A percentile compares a stretch with the other conserved stretches of the same genome.
Evolutionary conservation across 2,329 filamentous ascomycete genomes (phyloP).

Genomic region (Pyrenochaeta sp.): DNA sequence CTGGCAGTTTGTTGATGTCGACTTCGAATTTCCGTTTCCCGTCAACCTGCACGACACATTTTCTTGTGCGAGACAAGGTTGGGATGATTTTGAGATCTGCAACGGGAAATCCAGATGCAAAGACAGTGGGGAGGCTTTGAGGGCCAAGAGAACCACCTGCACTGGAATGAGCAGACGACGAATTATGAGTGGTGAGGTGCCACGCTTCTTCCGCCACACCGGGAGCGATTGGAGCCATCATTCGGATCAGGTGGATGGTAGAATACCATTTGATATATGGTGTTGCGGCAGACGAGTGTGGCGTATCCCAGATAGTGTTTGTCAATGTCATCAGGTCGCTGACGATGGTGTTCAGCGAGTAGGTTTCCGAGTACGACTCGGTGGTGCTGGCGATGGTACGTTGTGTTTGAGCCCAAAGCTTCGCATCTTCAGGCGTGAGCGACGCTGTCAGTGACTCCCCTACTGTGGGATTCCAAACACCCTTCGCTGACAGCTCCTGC

Average conservation of each 20-base stretch:
- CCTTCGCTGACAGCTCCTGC: conserved; percentile 11
- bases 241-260: conserved; percentile 67
- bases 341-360: conserved; percentile 82
- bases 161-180: not conserved
- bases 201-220: conserved; percentile 85
- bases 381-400: conserved; percentile 73
- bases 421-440: conserved; percentile 44
- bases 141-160: not conserved
- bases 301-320: conserved; percentile 61
- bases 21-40: conserved; percentile 77
- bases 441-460: conserved; percentile 6
- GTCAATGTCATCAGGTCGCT: conserved; percentile 85
- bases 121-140: conserved; percentile 46
- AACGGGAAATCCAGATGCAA: conserved; percentile 65
- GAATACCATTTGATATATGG: conserved; percentile 61
- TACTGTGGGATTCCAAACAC: conserved; percentile 1
- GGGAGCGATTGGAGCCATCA: conserved; percentile 82
- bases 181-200: conserved; percentile 57
- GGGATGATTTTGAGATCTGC: conserved; percentile 59
- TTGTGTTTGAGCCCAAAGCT: conserved; percentile 73
- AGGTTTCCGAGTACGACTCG: conserved; percentile 73
- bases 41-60: conserved; percentile 78
- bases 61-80: conserved; percentile 61
- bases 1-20: conserved; percentile 66
- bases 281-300: conserved; percentile 44